Conservation (phyloP, 331 rosid genomes). For the Erythrophleum ivorense region DNA sequence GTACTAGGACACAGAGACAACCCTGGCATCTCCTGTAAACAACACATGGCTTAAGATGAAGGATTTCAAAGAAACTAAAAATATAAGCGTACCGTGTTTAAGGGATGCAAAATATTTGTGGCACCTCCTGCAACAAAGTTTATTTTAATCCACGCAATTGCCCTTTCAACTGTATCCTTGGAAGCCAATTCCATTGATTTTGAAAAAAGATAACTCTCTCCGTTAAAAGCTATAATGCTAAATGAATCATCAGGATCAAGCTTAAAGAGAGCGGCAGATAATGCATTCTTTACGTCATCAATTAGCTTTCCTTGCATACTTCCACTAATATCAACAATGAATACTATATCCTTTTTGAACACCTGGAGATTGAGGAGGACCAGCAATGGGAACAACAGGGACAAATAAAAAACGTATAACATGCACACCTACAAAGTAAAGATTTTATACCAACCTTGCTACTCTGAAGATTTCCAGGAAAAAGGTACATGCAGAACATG, state of each 20-base stretch:
- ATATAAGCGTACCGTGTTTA: slow-evolving; percentile 59
- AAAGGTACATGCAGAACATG: slow-evolving; percentile 67
- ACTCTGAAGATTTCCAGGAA: slow-evolving; percentile 61
- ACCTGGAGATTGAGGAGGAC: slow-evolving; percentile 58
- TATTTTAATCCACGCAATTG: slow-evolving; percentile 69
- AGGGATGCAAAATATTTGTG: slow-evolving; percentile 74
- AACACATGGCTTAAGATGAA: not conserved
- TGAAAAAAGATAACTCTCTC: slow-evolving; percentile 69
- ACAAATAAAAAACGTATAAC: not conserved
- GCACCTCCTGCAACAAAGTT: slow-evolving; percentile 76
- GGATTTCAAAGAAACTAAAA: slow-evolving; percentile 9
- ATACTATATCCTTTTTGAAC: slow-evolving; percentile 73
- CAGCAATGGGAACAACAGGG: slow-evolving; percentile 23
- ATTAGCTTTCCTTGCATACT: slow-evolving; percentile 86
- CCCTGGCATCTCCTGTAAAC: not conserved
- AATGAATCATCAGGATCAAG: slow-evolving; percentile 76
- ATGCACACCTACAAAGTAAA: slow-evolving; percentile 19
- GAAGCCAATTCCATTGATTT: slow-evolving; percentile 79
- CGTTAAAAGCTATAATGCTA: slow-evolving; percentile 84
- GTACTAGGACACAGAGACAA: not conserved
- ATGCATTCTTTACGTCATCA: slow-evolving; percentile 62
- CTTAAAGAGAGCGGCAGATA: slow-evolving; percentile 72
- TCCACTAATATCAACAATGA: slow-evolving; percentile 86
- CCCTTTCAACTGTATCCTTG: slow-evolving; percentile 75
- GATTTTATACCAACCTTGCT: slow-evolving; percentile 61